Evolutionary conservation across 371 early-diverging fungal species (phyloP).

Genomic region (Circinella minor): DNA sequence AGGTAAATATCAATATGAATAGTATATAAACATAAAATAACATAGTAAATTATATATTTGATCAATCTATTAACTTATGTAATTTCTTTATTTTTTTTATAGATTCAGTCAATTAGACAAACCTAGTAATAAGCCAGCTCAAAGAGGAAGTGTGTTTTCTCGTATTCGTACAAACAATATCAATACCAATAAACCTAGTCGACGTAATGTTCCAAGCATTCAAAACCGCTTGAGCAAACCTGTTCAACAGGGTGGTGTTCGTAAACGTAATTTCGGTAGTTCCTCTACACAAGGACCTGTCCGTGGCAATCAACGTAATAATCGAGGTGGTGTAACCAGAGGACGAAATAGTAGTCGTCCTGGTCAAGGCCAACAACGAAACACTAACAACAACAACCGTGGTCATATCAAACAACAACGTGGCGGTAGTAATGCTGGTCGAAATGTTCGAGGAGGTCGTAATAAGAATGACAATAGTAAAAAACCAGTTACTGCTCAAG

Average conservation of each 20-base stretch:
- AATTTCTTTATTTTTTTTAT: constrained; percentile 9
- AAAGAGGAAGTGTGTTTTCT: constrained; percentile 35
- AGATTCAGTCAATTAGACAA: constrained; percentile 35
- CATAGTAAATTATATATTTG: no score
- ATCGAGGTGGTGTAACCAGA: not conserved
- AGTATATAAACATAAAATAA: no score
- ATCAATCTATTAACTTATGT: not conserved
- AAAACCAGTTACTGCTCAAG: constrained; percentile 35
- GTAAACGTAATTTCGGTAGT: constrained; percentile 24
- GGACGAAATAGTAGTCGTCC: not conserved
- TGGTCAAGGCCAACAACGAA: constrained; percentile 6
- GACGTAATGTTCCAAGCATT: constrained; percentile 26
- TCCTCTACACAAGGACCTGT: constrained; percentile 22
- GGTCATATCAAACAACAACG: constrained; percentile 3
- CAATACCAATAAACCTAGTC: constrained; percentile 12
- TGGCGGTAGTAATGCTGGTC: not conserved
- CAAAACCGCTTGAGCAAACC: constrained; percentile 43
- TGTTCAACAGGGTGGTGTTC: constrained; percentile 26
- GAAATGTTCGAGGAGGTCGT: not conserved
- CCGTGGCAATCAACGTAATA: not conserved
- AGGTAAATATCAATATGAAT: constrained; percentile 26
- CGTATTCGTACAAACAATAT: constrained; percentile 28
- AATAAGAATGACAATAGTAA: constrained; percentile 14
- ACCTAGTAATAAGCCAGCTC: not conserved
- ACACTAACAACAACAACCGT: constrained; percentile 1